Evolutionary conservation across 768 basidiomycete genomes (phyloP).

Genomic region (Gymnopilus dilepis): DNA sequence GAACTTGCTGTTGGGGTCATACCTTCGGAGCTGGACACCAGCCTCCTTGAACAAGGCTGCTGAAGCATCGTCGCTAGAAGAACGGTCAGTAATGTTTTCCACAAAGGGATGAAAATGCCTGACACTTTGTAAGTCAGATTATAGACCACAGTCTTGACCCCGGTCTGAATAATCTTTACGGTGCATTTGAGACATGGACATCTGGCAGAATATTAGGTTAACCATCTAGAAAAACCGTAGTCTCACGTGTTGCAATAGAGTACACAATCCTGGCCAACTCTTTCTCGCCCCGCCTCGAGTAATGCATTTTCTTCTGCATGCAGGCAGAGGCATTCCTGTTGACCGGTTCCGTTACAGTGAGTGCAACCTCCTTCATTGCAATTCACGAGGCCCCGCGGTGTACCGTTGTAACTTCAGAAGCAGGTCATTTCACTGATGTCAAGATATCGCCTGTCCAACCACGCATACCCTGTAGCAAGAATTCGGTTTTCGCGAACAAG

Average conservation of each 20-base stretch:
- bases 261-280: constrained; percentile 82
- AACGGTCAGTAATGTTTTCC: background rate
- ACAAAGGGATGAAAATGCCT: constrained; percentile 33
- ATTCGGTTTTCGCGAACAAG: constrained; percentile 85
- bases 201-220: constrained; percentile 43
- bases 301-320: constrained; percentile 99
- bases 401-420: constrained; percentile 85
- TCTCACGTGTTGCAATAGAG: constrained; percentile 97
- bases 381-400: constrained; percentile 87
- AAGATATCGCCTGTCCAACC: background rate
- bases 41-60: constrained; percentile 80
- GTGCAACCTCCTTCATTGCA: constrained; percentile 92
- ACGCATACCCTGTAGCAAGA: constrained; percentile 73
- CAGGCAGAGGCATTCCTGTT: constrained; percentile 87
- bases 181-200: constrained; percentile 98
- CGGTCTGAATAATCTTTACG: constrained; percentile 96
- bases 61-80: constrained; percentile 76
- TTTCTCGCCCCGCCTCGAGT: constrained; percentile 90
- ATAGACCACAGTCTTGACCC: constrained; percentile 91
- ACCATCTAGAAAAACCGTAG: background rate
- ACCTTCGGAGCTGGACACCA: constrained; percentile 79
- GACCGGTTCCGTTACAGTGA: constrained; percentile 67
- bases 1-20: constrained; percentile 52
- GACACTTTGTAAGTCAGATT: constrained; percentile 96
- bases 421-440: constrained; percentile 5